Evolutionary conservation across 2,329 filamentous ascomycete genomes (phyloP).

Genomic region (Epichloe gansuensis): DNA sequence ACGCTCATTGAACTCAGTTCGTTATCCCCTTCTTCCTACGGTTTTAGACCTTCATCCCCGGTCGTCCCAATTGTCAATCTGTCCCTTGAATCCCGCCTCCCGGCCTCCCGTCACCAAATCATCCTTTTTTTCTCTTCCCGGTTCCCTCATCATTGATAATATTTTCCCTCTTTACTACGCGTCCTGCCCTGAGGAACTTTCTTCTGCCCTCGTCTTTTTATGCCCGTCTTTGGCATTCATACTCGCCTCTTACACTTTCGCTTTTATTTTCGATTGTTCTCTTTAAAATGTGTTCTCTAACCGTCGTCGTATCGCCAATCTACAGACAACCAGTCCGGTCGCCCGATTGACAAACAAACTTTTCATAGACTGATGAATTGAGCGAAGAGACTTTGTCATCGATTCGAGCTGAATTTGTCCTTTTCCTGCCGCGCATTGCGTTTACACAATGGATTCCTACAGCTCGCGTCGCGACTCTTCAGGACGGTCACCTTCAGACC

Average conservation of each 20-base stretch:
- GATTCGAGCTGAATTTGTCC: background rate
- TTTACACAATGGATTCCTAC: constrained; percentile 39
- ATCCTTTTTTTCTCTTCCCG: constrained; percentile 1
- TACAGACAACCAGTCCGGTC: constrained; percentile 28
- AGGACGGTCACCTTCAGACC: constrained; percentile 41
- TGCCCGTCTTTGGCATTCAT: background rate
- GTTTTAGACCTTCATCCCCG: constrained; percentile 8
- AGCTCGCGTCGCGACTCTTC: constrained; percentile 38
- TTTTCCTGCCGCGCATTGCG: background rate
- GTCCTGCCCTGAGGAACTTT: constrained; percentile 3
- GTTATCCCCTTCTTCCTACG: constrained; percentile 13
- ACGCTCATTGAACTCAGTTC: constrained; percentile 22
- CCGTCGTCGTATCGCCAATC: constrained; percentile 38
- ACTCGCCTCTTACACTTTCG: constrained; percentile 13
- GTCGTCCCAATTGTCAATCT: constrained; percentile 7
- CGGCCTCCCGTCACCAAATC: background rate
- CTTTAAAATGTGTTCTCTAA: constrained; percentile 41
- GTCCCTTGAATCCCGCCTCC: background rate
- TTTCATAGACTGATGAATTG: constrained; percentile 4
- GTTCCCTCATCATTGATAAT: constrained; percentile 7
- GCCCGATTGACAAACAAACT: constrained; percentile 4
- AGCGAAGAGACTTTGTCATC: background rate
- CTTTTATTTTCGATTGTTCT: constrained; percentile 12
- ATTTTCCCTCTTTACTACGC: constrained; percentile 9
- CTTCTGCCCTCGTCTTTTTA: constrained; percentile 1